These are phyloP conservation scores for Isoetes taiwanensis DNA, from an alignment of 75 land plant species.

Conservation along the genomic window DNA sequence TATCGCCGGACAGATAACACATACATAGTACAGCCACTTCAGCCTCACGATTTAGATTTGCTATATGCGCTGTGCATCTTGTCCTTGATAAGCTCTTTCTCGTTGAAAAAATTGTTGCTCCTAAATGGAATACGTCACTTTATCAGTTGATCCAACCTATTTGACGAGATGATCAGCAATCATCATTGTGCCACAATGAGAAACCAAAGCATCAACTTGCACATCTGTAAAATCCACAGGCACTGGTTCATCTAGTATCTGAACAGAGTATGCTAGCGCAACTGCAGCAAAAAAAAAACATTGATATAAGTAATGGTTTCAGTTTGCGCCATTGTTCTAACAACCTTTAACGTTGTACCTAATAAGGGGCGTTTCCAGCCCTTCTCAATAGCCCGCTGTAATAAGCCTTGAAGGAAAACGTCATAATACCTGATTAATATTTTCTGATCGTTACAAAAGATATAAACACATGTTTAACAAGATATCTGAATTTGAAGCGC, in stretches of 20 bases:
- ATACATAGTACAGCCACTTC: too few species aligned
- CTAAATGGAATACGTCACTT: too few species aligned
- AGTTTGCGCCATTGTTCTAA: background rate
- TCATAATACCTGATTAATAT: conserved; percentile 1
- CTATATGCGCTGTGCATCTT: too few species aligned
- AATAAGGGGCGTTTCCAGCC: conserved; percentile 6
- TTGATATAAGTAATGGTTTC: background rate
- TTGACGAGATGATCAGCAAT: background rate
- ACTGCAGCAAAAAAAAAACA: background rate
- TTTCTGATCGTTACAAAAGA: too few species aligned
- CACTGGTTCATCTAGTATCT: background rate
- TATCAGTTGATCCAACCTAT: too few species aligned
- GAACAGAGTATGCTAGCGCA: background rate
- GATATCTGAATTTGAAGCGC: too few species aligned
- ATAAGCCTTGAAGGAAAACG: background rate
- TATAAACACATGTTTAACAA: too few species aligned
- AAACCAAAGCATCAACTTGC: background rate
- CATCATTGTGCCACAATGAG: background rate
- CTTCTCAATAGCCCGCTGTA: background rate
- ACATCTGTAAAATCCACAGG: conserved; percentile 2
- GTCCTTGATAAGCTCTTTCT: too few species aligned
- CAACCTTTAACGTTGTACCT: background rate
- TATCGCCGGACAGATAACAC: too few species aligned
- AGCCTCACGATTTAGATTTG: too few species aligned
- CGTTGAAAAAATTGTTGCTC: too few species aligned